Percentiles rank a stretch among this genome's conserved stretches.
phyloP scores from a whole-genome alignment of 371 early-diverging fungal species.

The Batrachochytrium dendrobatidis region DNA sequence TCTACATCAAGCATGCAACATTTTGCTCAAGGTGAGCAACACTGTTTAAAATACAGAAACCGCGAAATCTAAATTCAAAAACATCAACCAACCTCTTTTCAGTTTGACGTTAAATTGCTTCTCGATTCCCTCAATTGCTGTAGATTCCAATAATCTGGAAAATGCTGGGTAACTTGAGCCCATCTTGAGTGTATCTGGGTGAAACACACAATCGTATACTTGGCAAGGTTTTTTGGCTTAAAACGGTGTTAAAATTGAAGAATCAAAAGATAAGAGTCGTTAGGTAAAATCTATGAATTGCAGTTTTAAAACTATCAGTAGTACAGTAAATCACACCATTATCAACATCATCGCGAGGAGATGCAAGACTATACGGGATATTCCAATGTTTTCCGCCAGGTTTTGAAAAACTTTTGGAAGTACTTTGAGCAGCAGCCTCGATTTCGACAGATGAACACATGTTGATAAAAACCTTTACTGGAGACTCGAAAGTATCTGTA shows the following conservation, averaged over 20 bases:
- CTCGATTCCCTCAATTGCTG: slow-evolving; percentile 43
- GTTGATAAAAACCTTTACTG: slow-evolving; percentile 42
- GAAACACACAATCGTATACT: slow-evolving; percentile 45
- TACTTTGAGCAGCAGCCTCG: slow-evolving; percentile 4
- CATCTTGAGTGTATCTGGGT: slow-evolving; percentile 32
- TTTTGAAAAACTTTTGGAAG: slow-evolving; percentile 15
- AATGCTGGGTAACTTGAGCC: slow-evolving; percentile 20
- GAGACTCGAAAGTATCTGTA: neutral
- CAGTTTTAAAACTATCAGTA: neutral
- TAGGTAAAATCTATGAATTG: too few relatives aligned
- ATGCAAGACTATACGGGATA: slow-evolving; percentile 43
- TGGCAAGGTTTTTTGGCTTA: slow-evolving; percentile 29
- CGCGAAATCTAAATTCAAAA: neutral
- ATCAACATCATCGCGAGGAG: slow-evolving; percentile 29
- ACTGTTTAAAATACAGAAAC: neutral
- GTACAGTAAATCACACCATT: neutral
- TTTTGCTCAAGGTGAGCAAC: slow-evolving; percentile 2
- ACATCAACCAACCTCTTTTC: slow-evolving; percentile 20
- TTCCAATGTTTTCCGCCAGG: slow-evolving; percentile 31
- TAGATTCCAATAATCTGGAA: slow-evolving; percentile 22
- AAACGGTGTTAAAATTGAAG: neutral
- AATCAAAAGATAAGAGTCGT: neutral
- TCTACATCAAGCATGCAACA: slow-evolving; percentile 14
- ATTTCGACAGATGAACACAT: slow-evolving; percentile 38
- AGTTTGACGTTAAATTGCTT: slow-evolving; percentile 33